Evolutionary conservation across 2,329 filamentous ascomycete genomes (phyloP).

Genomic region (Hypoxylon sp.): DNA sequence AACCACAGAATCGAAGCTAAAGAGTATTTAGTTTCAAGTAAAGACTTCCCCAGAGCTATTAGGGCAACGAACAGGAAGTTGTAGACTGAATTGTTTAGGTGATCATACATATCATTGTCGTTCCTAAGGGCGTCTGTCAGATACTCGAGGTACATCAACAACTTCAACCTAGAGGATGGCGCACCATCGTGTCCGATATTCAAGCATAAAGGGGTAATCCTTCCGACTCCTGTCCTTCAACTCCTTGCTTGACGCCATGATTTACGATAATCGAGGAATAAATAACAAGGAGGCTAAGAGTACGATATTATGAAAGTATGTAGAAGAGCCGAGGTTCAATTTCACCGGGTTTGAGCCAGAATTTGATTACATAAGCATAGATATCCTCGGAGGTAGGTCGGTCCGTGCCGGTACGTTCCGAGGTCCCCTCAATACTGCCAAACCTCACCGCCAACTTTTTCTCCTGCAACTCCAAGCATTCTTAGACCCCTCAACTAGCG

Average conservation of each 20-base stretch:
- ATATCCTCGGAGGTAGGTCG: neutral
- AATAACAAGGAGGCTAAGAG: neutral
- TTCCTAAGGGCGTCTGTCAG: slow-evolving; percentile 67
- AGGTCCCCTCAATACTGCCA: slow-evolving; percentile 10
- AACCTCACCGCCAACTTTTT: slow-evolving; percentile 9
- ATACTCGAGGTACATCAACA: slow-evolving; percentile 37
- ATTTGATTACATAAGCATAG: neutral
- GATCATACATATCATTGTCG: slow-evolving; percentile 95
- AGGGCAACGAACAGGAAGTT: slow-evolving; percentile 73
- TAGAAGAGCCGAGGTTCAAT: slow-evolving; percentile 11
- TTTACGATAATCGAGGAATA: slow-evolving; percentile 1
- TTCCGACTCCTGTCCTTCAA: slow-evolving; percentile 74
- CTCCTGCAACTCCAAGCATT: slow-evolving; percentile 2
- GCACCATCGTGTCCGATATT: slow-evolving; percentile 90
- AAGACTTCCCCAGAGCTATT: no score
- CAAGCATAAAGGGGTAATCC: slow-evolving; percentile 84
- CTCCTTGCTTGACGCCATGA: slow-evolving; percentile 55
- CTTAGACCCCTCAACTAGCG: neutral
- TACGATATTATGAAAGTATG: neutral
- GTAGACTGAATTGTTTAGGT: slow-evolving; percentile 93
- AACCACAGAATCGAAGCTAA: slow-evolving; percentile 87
- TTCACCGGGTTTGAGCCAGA: neutral
- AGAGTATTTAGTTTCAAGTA: slow-evolving; percentile 22
- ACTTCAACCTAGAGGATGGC: slow-evolving; percentile 41
- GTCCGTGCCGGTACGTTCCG: neutral